Base-by-base conservation (phyloP, 2,329 filamentous ascomycete species). In the Davidsoniella neocaledoniae region DNA sequence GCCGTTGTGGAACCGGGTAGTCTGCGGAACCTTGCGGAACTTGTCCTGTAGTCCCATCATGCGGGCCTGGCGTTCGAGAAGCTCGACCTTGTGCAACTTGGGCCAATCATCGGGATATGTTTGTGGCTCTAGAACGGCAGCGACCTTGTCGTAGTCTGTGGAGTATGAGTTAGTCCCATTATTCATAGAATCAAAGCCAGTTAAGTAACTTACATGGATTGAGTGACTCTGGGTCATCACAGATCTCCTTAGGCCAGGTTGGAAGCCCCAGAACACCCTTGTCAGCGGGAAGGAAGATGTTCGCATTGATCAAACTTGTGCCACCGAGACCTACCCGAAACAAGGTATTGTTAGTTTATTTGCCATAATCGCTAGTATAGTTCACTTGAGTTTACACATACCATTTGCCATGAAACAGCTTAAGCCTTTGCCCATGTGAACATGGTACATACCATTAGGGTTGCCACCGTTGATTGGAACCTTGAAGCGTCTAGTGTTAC, bases 221-320 rank as follows among this genome's bases (percentile, higher is more conserved):
- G 36, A 79, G 56, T 6, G 60, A 61, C 0, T 61, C 58, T 1
- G 62, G 62, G 19, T 67, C 56, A 1, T 70, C 55, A 36, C 71
- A 61, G 14, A 81, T 70, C 58, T 81, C 71, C 8, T 66, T 57
- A 0, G 79, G 79, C 79, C 79, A 83, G 7, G 67, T 62, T 2
- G 68, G 64, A 61, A 76, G 66, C 1, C 61, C 58, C 50, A 83
- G 60, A 0, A 74, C 74, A 3, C 66, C 65, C 12, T 70, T 59
- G 50, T 81, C 76, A 2, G 76, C 72, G 55, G 74, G 68, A 14
- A 82, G 63, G 56, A 79, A 83, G 2, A 83, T 73, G 57, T 82
- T 82, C 8, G 78, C 77, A 54, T 83, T 83, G 39, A 83, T 69
- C 25, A 83, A 60, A 58, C 76, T 80, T 2, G 77, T 79, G 8